A percentile compares a stretch with the other conserved stretches of the same genome.
Evolutionary conservation across 129 eudicot species (phyloP).

Genomic region (Flaveria linearis): DNA sequence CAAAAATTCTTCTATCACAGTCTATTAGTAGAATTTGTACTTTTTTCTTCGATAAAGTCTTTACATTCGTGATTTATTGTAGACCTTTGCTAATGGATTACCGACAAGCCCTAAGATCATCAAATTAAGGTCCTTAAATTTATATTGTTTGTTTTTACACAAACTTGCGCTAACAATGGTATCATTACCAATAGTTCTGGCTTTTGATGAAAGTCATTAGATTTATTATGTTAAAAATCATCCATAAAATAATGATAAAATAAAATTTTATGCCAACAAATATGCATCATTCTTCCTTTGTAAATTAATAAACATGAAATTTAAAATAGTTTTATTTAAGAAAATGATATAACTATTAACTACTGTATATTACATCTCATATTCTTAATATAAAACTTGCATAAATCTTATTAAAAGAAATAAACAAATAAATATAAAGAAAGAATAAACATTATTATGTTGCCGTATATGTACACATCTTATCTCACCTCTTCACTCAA

Average conservation of each 20-base stretch:
- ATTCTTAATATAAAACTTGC: constrained; percentile 9
- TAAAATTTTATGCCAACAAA: not conserved
- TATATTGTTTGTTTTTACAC: too few species aligned
- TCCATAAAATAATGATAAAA: not conserved
- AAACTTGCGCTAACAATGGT: too few species aligned
- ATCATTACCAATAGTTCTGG: too few species aligned
- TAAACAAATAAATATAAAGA: not conserved
- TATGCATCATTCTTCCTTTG: not conserved
- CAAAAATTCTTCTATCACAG: too few species aligned
- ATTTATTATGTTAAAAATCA: too few species aligned
- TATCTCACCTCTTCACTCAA: constrained; percentile 43
- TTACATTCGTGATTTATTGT: too few species aligned
- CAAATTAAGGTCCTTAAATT: too few species aligned
- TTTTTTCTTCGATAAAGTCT: too few species aligned
- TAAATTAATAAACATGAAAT: not conserved
- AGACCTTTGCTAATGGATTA: too few species aligned
- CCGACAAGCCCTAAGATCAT: too few species aligned
- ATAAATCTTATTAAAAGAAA: not conserved
- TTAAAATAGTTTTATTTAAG: not conserved
- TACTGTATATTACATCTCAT: not conserved
- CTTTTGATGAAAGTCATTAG: too few species aligned
- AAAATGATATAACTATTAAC: not conserved
- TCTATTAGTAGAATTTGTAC: too few species aligned
- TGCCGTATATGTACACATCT: constrained; percentile 13
- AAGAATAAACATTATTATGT: constrained; percentile 6